Evolutionary conservation across 2,329 filamentous ascomycete genomes (phyloP).

Genomic region (Aspergillus ochraceoroseus): DNA sequence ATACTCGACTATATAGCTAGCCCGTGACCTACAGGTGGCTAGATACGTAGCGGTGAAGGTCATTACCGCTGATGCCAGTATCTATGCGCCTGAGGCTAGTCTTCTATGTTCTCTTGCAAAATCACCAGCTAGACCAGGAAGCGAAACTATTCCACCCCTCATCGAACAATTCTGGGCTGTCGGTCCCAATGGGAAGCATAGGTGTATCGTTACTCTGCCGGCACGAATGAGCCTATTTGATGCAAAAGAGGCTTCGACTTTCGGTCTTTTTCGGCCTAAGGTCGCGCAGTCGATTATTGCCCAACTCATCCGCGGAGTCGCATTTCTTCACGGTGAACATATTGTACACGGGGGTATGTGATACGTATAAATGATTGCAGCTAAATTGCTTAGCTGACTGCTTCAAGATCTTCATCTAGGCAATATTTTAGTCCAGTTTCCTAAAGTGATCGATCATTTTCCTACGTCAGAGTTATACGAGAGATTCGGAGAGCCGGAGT

Average conservation of each 20-base stretch:
- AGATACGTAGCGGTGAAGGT: constrained; percentile 37
- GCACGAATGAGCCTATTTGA: constrained; percentile 21
- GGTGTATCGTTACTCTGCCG: constrained; percentile 21
- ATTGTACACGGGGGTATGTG: constrained; percentile 26
- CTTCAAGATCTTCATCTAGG: constrained; percentile 25
- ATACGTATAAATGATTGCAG: constrained; percentile 3
- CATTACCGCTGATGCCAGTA: constrained; percentile 25
- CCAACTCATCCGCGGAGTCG: constrained; percentile 23
- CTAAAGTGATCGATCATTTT: constrained; percentile 19
- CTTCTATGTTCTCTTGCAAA: constrained; percentile 13
- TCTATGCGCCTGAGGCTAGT: constrained; percentile 9
- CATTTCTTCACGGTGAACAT: constrained; percentile 23
- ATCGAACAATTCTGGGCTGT: constrained; percentile 26
- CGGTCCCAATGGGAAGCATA: constrained; percentile 25
- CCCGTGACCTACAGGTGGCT: constrained; percentile 22
- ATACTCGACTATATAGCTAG: constrained; percentile 37
- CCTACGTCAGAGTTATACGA: constrained; percentile 21
- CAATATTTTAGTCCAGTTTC: constrained; percentile 25
- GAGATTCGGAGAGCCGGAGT: constrained; percentile 21
- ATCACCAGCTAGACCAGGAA: constrained; percentile 7
- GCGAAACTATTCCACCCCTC: constrained; percentile 16
- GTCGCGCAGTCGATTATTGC: constrained; percentile 22
- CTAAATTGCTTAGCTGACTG: constrained; percentile 3
- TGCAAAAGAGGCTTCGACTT: constrained; percentile 22
- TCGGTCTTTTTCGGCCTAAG: constrained; percentile 19